Conservation (phyloP, 108 stramenopile species). For the Bacterosira constricta region DNA sequence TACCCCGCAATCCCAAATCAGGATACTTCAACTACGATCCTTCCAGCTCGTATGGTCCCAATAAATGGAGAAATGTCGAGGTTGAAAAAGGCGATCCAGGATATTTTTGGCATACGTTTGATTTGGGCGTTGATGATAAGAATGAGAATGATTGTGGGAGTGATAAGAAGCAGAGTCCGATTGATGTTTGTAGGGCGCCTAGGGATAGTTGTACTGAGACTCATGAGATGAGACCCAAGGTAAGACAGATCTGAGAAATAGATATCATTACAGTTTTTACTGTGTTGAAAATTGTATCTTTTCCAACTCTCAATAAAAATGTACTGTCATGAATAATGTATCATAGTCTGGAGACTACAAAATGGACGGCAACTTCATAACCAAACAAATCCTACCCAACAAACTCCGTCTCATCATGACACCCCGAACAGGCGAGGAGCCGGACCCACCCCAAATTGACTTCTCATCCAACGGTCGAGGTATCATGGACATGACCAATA, state of each 20-base stretch:
- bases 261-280: too few relatives aligned
- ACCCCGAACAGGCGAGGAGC: conserved; percentile 44
- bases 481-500: conserved; percentile 63
- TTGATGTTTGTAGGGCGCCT: conserved; percentile 59
- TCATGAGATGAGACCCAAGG: conserved; percentile 42
- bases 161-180: conserved; percentile 66
- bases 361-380: conserved; percentile 29
- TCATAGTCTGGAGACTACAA: conserved; percentile 39
- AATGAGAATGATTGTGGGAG: conserved; percentile 47
- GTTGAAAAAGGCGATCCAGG: conserved; percentile 19
- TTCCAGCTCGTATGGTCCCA: conserved; percentile 25
- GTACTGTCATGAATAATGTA: too few relatives aligned
- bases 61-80: conserved; percentile 20
- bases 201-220: conserved; percentile 26
- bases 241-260: conserved; percentile 8
- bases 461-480: conserved; percentile 76
- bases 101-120: conserved; percentile 33
- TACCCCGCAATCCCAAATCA: conserved; percentile 20
- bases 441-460: conserved; percentile 59
- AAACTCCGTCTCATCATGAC: conserved; percentile 41
- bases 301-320: neutral
- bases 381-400: conserved; percentile 43
- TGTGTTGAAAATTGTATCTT: neutral
- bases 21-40: conserved; percentile 46
- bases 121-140: conserved; percentile 13